phyloP scores from a whole-genome alignment of 2,329 filamentous ascomycete genomes.

The Didymellaceae sp. region DNA sequence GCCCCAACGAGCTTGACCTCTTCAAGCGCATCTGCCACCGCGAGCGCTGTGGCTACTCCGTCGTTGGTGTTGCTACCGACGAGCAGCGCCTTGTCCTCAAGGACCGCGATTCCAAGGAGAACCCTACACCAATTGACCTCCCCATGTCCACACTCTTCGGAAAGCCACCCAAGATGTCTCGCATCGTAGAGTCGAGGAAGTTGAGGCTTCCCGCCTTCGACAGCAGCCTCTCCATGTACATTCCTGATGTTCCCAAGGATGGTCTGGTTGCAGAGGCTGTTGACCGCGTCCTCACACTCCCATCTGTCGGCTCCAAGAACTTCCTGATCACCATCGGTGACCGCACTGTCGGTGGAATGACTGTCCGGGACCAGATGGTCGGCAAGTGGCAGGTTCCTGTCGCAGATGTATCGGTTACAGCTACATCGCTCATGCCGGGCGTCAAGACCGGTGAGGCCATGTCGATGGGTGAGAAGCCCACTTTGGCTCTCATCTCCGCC shows the following conservation, averaged over 20 bases:
- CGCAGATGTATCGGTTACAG: slow-evolving; percentile 90
- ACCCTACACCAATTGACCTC: slow-evolving; percentile 82
- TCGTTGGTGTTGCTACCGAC: slow-evolving; percentile 81
- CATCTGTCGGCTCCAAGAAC: slow-evolving; percentile 93
- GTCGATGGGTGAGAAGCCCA: slow-evolving; percentile 94
- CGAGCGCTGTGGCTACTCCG: slow-evolving; percentile 90
- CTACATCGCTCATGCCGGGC: slow-evolving; percentile 76
- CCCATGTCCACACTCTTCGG: slow-evolving; percentile 90
- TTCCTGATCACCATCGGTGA: slow-evolving; percentile 98
- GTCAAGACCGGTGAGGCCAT: slow-evolving; percentile 90
- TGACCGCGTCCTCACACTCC: slow-evolving; percentile 80
- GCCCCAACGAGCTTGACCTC: slow-evolving; percentile 76
- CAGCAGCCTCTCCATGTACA: slow-evolving; percentile 71
- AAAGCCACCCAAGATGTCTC: slow-evolving; percentile 81
- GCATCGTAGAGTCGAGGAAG: slow-evolving; percentile 73
- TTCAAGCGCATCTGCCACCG: slow-evolving; percentile 74
- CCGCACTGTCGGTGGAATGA: slow-evolving; percentile 87
- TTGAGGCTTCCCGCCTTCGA: slow-evolving; percentile 75
- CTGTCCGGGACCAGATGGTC: slow-evolving; percentile 91
- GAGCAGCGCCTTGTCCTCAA: slow-evolving; percentile 78
- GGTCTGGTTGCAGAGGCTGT: slow-evolving; percentile 72
- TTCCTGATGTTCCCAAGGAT: slow-evolving; percentile 62
- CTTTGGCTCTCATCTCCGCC: slow-evolving; percentile 85
- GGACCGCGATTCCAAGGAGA: slow-evolving; percentile 77
- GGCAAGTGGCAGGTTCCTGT: slow-evolving; percentile 96